A percentile compares a stretch with the other conserved stretches of the same genome.
Evolutionary conservation across 495 filamentous ascomycete genomes (phyloP).

Genomic region (Aspergillus incahuasiensis): DNA sequence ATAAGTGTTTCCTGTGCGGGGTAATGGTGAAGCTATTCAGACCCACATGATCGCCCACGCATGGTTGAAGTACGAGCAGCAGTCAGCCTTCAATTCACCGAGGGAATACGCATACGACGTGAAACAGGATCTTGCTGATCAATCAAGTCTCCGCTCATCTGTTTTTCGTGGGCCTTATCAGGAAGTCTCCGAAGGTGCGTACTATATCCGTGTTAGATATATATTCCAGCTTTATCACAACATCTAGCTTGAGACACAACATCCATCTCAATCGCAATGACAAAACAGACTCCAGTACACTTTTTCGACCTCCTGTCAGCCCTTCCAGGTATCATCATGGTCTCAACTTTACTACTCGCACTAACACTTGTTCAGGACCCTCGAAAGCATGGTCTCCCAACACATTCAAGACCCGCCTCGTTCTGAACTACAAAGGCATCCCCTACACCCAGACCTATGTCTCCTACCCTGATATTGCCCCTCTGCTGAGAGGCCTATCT

Average conservation of each 20-base stretch:
- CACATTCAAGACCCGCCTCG: conserved; percentile 34
- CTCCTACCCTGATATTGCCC: conserved; percentile 40
- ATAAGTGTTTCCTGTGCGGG: conserved; percentile 1
- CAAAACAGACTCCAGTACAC: conserved; percentile 28
- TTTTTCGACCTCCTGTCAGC: conserved; percentile 37
- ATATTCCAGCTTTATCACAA: no score
- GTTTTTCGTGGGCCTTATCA: neutral
- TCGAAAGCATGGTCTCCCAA: conserved; percentile 39
- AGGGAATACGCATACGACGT: neutral
- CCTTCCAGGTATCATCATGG: conserved; percentile 25
- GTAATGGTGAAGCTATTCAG: conserved; percentile 7
- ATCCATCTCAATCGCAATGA: conserved; percentile 23
- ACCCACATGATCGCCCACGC: neutral
- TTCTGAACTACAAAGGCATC: conserved; percentile 39
- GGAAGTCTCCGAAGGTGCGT: neutral
- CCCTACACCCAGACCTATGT: conserved; percentile 40
- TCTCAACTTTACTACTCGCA: neutral
- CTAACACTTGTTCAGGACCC: conserved; percentile 21
- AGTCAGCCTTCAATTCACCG: no score
- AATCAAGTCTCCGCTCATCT: neutral
- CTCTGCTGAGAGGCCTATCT: conserved; percentile 23
- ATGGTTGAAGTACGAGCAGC: no score
- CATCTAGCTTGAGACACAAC: no score
- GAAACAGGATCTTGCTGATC: neutral
- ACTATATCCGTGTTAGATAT: no score